Evolutionary conservation across 192 early-diverging fungal genomes (phyloP).

Genomic region (Chytriomyces sp.): DNA sequence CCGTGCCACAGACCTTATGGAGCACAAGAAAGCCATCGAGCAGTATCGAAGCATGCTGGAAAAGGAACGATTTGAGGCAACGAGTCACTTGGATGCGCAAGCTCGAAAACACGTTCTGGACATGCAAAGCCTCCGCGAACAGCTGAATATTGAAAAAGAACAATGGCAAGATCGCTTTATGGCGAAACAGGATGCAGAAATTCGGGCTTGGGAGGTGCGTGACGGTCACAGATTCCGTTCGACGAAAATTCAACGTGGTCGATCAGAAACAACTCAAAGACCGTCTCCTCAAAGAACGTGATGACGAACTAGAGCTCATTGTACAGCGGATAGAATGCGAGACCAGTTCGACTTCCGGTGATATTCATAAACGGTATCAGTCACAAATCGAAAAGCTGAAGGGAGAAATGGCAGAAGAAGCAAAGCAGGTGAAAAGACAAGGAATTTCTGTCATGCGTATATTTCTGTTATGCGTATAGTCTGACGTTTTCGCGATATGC

Average conservation of each 20-base stretch:
- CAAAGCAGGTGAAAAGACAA: conserved; percentile 41
- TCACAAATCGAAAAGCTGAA: conserved; percentile 54
- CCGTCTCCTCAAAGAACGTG: conserved; percentile 53
- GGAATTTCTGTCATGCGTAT: not conserved
- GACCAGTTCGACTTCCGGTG: conserved; percentile 49
- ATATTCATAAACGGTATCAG: conserved; percentile 50
- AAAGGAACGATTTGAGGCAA: conserved; percentile 30
- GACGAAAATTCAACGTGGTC: not conserved
- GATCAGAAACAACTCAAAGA: conserved; percentile 57
- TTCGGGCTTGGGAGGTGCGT: conserved; percentile 48
- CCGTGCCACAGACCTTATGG: conserved; percentile 31
- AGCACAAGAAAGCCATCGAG: conserved; percentile 42
- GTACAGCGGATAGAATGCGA: conserved; percentile 59
- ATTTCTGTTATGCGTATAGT: not conserved
- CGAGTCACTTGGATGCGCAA: conserved; percentile 37
- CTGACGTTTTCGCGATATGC: not conserved
- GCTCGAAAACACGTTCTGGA: conserved; percentile 38
- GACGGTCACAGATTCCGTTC: not conserved
- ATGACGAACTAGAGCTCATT: conserved; percentile 61
- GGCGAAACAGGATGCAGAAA: conserved; percentile 51
- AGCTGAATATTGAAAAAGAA: conserved; percentile 54
- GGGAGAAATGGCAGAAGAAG: conserved; percentile 52
- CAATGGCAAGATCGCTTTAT: conserved; percentile 56
- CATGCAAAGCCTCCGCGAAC: conserved; percentile 43
- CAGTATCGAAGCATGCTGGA: conserved; percentile 38